These are phyloP conservation scores for Aspergillus baeticus DNA, from an alignment of 495 filamentous ascomycete species.

Conservation along the genomic window DNA sequence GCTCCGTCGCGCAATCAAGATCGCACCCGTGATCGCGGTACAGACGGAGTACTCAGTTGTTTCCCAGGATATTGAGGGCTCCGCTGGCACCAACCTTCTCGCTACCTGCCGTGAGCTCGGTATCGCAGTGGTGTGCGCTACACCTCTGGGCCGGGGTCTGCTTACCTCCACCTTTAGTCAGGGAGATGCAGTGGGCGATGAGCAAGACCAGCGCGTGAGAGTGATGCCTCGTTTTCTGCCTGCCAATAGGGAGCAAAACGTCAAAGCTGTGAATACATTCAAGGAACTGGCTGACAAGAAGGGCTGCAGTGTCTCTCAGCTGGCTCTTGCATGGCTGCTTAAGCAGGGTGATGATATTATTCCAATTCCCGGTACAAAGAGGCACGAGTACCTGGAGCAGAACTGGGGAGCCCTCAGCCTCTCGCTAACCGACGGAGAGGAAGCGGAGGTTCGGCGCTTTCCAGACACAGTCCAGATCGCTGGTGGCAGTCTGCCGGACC, in stretches of 20 bases:
- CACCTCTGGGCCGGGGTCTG: conserved; percentile 47
- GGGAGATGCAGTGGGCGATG: conserved; percentile 21
- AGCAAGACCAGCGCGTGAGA: neutral
- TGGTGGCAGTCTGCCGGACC: neutral
- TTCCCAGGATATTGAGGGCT: conserved; percentile 53
- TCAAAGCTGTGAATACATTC: conserved; percentile 44
- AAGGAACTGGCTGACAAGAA: conserved; percentile 45
- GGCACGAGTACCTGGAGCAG: conserved; percentile 54
- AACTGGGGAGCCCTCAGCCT: conserved; percentile 37
- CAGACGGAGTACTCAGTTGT: conserved; percentile 47
- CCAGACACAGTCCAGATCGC: neutral
- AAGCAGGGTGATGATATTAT: conserved; percentile 60
- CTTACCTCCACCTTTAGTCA: conserved; percentile 36
- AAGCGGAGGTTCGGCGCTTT: neutral
- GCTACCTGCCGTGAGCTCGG: conserved; percentile 49
- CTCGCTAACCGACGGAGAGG: neutral
- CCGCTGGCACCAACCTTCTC: conserved; percentile 43
- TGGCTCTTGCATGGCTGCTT: conserved; percentile 59
- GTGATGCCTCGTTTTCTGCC: conserved; percentile 9
- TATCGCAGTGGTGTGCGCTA: conserved; percentile 43
- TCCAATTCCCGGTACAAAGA: conserved; percentile 61
- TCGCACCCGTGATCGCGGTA: conserved; percentile 36
- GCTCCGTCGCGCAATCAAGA: conserved; percentile 38
- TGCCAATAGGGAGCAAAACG: conserved; percentile 35
- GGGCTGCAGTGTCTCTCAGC: conserved; percentile 45